Evolutionary conservation across 257 asterid species (phyloP), one percentile per base, ranked within the genome.

Genomic region (Linderniella brevidens): DNA sequence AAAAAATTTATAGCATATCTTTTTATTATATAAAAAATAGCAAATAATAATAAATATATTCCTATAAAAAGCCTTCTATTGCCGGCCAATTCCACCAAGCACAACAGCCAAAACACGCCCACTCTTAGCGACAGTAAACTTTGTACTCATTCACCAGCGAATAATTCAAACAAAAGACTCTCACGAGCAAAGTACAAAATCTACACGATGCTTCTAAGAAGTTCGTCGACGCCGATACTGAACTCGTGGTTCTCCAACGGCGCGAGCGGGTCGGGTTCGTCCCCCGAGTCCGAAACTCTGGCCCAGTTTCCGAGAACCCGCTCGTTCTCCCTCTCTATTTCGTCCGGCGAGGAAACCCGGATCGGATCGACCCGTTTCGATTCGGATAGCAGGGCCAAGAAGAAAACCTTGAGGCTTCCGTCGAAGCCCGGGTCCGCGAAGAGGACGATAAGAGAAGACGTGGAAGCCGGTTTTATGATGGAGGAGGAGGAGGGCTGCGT

Each of bases 221-320:
- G 77, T 57, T 64, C 81, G n/a, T 74, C 81, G 3, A 35, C 76
- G 1, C 79, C 83, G 35, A 58, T 75, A 49, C 18, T 68, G 17
- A 68, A 65, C 36, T 75, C 83, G 56, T 68, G 79, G 70, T 8
- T 63, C 0, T 67, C 55, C 19, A 62, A 51, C 15, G 54, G 71
- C 1, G 4, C 69, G 5, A 5, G 45, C 5, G 66, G 57, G 4
- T 10, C 57, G 9, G 37, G 48, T 6, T 19, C 82, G 1, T 62
- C 77, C 11, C 71, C 84, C 4, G 92, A 82, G 46, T 56, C 77
- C 43, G 86, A 78, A 0, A 17, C 48, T 17, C 56, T 71, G 8
- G 62, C 71, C 13, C 80, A 68, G 48, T 50, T 75, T 10, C 54
- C 71, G 4, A 41, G 86, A 14, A 52, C 80, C 25, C 64, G 69